Percentiles rank a stretch among this genome's conserved stretches.
Conservation (phyloP, 2,329 filamentous ascomycete genomes). For the Ophiostoma sp. region DNA sequence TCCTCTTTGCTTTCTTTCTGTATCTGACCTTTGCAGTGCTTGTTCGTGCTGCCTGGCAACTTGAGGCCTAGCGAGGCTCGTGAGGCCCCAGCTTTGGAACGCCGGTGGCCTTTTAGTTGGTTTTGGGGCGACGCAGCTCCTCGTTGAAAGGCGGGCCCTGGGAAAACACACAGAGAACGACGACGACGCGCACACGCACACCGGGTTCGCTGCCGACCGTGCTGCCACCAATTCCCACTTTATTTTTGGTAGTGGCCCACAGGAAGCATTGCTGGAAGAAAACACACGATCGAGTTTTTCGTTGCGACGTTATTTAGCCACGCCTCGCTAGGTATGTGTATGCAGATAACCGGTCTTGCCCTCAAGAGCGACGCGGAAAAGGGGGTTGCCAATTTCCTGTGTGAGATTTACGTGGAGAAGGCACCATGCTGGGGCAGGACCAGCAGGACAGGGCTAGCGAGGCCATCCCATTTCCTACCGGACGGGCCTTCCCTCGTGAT, state of each 20-base stretch:
- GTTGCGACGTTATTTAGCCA: not conserved
- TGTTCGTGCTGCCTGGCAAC: not conserved
- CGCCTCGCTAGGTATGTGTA: not conserved
- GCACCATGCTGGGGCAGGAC: not conserved
- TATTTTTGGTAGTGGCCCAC: not conserved
- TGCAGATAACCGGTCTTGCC: constrained; percentile 14
- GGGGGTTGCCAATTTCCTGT: constrained; percentile 5
- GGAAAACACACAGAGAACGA: not conserved
- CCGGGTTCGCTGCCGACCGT: not conserved
- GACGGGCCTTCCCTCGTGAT: constrained; percentile 15
- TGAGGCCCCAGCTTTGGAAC: constrained; percentile 12
- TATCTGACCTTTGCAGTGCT: not conserved
- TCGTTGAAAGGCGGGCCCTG: not conserved
- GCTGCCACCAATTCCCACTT: not conserved
- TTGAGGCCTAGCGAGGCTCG: constrained; percentile 13
- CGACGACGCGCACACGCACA: constrained; percentile 3
- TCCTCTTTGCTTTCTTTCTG: not conserved
- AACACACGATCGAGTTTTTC: too few species aligned
- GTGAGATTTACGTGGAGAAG: constrained; percentile 17
- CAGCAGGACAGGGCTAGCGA: not conserved
- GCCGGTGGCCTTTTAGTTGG: constrained; percentile 12
- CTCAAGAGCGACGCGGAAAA: not conserved
- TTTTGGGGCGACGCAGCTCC: not conserved
- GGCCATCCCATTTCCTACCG: not conserved
- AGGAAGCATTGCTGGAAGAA: not conserved